A percentile compares a stretch with the other conserved stretches of the same genome.
Evolutionary conservation across 2,329 filamentous ascomycete genomes (phyloP).

Genomic region (Sarocladium oryzae): DNA sequence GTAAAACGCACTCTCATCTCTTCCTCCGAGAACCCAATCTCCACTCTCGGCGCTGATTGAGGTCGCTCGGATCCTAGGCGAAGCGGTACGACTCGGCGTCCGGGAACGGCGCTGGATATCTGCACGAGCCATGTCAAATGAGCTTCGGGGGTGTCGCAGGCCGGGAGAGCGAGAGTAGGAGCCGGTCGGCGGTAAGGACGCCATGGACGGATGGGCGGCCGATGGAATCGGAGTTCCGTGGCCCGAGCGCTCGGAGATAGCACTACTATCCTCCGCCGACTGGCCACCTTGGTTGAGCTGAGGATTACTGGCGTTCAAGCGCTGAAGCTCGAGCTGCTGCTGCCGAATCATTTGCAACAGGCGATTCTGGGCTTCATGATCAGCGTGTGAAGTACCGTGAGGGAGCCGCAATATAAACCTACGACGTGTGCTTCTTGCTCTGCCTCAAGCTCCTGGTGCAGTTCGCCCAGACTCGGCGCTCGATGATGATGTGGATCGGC

Average conservation of each 20-base stretch:
- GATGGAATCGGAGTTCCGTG: slow-evolving; percentile 28
- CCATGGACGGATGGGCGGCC: slow-evolving; percentile 25
- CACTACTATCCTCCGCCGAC: slow-evolving; percentile 45
- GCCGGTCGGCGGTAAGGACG: slow-evolving; percentile 25
- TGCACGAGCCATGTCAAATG: slow-evolving; percentile 51
- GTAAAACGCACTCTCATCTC: slow-evolving; percentile 73
- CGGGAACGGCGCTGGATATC: slow-evolving; percentile 51
- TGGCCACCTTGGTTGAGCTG: slow-evolving; percentile 26
- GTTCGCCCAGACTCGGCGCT: slow-evolving; percentile 65
- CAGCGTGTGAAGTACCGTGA: neutral
- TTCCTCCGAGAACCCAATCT: slow-evolving; percentile 56
- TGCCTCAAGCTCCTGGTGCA: slow-evolving; percentile 72
- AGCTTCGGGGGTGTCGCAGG: slow-evolving; percentile 45
- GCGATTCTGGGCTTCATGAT: slow-evolving; percentile 50
- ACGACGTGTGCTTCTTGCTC: slow-evolving; percentile 75
- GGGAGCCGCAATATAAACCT: slow-evolving; percentile 19
- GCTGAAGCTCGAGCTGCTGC: slow-evolving; percentile 64
- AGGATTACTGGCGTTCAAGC: slow-evolving; percentile 44
- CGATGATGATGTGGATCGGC: slow-evolving; percentile 54
- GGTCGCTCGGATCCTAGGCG: slow-evolving; percentile 49
- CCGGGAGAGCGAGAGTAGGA: slow-evolving; percentile 47
- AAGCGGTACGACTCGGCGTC: slow-evolving; percentile 51
- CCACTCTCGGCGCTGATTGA: slow-evolving; percentile 54
- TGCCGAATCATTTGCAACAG: slow-evolving; percentile 70
- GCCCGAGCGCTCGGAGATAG: slow-evolving; percentile 38